A percentile compares a stretch with the other conserved stretches of the same genome.
Evolutionary conservation across 2,329 filamentous ascomycete genomes (phyloP).

Genomic region (Talaromyces atroroseus): DNA sequence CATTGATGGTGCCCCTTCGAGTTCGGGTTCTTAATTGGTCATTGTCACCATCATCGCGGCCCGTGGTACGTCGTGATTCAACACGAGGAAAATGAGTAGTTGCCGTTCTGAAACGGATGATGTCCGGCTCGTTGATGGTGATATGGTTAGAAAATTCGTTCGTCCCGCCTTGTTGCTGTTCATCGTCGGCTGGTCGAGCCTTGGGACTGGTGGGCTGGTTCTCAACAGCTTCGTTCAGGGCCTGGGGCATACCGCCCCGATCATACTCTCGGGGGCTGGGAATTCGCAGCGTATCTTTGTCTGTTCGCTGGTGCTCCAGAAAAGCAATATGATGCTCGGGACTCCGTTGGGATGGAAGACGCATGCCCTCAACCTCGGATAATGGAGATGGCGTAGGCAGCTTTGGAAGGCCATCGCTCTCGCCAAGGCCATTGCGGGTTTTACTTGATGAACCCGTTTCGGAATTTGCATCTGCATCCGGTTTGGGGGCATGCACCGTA

Average conservation of each 20-base stretch:
- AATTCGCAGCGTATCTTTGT: conserved; percentile 73
- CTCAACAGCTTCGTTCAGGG: conserved; percentile 43
- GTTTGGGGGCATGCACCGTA: conserved; percentile 17
- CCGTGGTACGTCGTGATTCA: conserved; percentile 31
- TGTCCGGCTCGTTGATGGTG: conserved; percentile 44
- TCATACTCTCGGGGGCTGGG: conserved; percentile 90
- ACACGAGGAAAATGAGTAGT: conserved; percentile 35
- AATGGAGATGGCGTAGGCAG: conserved; percentile 28
- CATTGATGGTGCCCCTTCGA: conserved; percentile 27
- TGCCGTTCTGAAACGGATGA: conserved; percentile 29
- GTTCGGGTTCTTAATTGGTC: conserved; percentile 22
- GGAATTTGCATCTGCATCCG: conserved; percentile 21
- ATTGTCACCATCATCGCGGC: conserved; percentile 27
- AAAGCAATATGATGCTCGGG: conserved; percentile 84
- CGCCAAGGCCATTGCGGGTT: conserved; percentile 18
- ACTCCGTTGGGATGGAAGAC: conserved; percentile 49
- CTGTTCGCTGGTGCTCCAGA: conserved; percentile 72
- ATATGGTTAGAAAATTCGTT: conserved; percentile 36
- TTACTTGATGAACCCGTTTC: conserved; percentile 22
- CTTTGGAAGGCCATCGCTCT: conserved; percentile 9
- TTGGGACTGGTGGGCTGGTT: conserved; percentile 26
- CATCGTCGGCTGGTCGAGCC: conserved; percentile 21
- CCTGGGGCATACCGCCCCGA: conserved; percentile 65
- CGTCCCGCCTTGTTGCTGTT: conserved; percentile 18
- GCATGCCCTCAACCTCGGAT: conserved; percentile 52